Evolutionary conservation across 805 yeast genomes (phyloP).

Genomic region (Sugiyamaella smithiae): DNA sequence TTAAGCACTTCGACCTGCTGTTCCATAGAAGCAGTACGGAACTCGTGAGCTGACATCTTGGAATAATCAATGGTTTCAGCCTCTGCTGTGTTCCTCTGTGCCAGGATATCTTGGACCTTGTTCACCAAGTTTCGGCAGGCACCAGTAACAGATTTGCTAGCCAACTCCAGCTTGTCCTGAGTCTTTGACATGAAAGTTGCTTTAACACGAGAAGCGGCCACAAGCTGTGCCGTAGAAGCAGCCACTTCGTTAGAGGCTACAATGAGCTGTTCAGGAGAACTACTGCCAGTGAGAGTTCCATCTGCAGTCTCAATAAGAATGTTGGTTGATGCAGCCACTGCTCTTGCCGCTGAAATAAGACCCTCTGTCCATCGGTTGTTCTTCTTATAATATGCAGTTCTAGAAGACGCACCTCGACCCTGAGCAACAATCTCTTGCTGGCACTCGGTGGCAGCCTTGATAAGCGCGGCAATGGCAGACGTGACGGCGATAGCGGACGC

Average conservation of each 20-base stretch:
- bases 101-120: constrained; percentile 62
- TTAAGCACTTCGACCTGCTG: constrained; percentile 88
- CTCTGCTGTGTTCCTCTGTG: constrained; percentile 37
- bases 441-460: constrained; percentile 72
- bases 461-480: constrained; percentile 67
- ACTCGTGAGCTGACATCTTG: constrained; percentile 69
- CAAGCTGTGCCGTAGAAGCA: constrained; percentile 87
- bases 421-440: constrained; percentile 77
- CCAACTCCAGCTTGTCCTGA: constrained; percentile 68
- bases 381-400: constrained; percentile 77
- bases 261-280: constrained; percentile 75
- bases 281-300: constrained; percentile 64
- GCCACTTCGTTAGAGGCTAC: constrained; percentile 92
- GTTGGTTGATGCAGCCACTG: constrained; percentile 81
- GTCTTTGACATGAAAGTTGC: constrained; percentile 73
- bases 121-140: constrained; percentile 73
- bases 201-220: constrained; percentile 86
- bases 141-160: constrained; percentile 64
- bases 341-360: constrained; percentile 80
- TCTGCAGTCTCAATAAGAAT: constrained; percentile 83
- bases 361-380: constrained; percentile 95
- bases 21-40: constrained; percentile 84
- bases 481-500: constrained; percentile 79
- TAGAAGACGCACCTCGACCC: constrained; percentile 62
- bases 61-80: constrained; percentile 59